These are phyloP conservation scores for Polyporus tsugae DNA, from an alignment of 1,284 basidiomycete genomes.

Conservation along the genomic window DNA sequence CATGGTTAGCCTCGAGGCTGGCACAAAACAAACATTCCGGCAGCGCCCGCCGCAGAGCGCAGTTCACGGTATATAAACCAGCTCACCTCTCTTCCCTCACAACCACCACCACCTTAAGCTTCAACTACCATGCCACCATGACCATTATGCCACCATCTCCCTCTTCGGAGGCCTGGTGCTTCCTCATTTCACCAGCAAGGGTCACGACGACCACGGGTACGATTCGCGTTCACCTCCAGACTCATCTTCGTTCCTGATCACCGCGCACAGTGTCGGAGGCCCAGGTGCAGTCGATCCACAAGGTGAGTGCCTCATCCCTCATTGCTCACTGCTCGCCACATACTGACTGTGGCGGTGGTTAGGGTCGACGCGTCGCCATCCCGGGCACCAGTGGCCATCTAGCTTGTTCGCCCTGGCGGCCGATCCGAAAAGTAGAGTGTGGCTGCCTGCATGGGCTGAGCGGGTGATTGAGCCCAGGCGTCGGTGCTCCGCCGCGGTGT, in stretches of 20 bases:
- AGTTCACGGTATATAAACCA: neutral
- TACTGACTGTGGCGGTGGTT: neutral
- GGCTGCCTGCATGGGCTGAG: conserved; percentile 1
- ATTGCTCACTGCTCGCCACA: neutral
- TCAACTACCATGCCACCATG: neutral
- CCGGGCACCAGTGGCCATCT: conserved; percentile 2
- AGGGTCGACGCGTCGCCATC: conserved; percentile 6
- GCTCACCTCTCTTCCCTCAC: neutral
- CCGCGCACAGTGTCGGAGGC: neutral
- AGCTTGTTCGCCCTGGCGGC: neutral
- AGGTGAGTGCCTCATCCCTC: neutral
- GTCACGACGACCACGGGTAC: neutral
- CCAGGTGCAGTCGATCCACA: conserved; percentile 3
- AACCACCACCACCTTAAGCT: neutral
- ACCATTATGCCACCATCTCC: neutral
- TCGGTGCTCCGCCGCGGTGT: conserved; percentile 4
- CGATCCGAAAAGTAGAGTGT: neutral
- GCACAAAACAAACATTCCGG: neutral
- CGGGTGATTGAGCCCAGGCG: conserved; percentile 4
- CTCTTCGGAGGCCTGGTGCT: neutral
- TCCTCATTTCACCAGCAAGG: neutral
- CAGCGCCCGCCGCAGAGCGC: neutral
- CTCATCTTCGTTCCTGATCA: neutral
- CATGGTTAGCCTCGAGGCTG: neutral
- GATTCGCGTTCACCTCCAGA: neutral